Conservation (phyloP, 2,329 filamentous ascomycete species). For the Colletotrichum acutatum region DNA sequence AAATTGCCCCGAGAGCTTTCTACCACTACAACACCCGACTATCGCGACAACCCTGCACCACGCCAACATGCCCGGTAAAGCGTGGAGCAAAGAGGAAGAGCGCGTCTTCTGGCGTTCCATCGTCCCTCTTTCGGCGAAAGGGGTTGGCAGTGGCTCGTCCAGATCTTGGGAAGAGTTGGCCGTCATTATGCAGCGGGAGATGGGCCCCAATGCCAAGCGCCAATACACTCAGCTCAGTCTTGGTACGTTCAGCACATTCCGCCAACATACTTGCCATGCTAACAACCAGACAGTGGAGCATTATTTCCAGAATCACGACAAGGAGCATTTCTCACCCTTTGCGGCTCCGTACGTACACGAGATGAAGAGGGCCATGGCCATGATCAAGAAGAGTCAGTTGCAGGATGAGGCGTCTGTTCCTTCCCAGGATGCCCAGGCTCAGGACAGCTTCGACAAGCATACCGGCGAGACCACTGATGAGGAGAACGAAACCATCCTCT, state of each 20-base stretch:
- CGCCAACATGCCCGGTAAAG: slow-evolving; percentile 59
- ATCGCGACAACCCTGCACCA: neutral
- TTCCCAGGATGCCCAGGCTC: neutral
- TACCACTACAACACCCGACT: neutral
- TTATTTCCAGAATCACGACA: slow-evolving; percentile 56
- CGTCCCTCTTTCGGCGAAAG: slow-evolving; percentile 50
- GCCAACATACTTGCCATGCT: neutral
- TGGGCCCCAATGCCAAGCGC: slow-evolving; percentile 50
- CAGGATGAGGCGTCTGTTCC: neutral
- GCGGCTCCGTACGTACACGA: slow-evolving; percentile 48
- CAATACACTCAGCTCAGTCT: slow-evolving; percentile 53
- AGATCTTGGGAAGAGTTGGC: slow-evolving; percentile 52
- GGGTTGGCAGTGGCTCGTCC: slow-evolving; percentile 40
- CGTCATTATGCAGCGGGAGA: slow-evolving; percentile 48
- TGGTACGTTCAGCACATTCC: slow-evolving; percentile 46
- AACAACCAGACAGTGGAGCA: slow-evolving; percentile 51
- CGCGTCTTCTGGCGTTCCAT: slow-evolving; percentile 57
- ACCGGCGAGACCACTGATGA: neutral
- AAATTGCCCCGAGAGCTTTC: neutral
- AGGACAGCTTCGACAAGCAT: too few relatives aligned
- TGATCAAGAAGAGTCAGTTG: neutral
- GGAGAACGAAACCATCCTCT: neutral
- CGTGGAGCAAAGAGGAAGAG: slow-evolving; percentile 62
- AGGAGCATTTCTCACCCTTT: slow-evolving; percentile 49
- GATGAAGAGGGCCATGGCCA: slow-evolving; percentile 32